A percentile compares a stretch with the other conserved stretches of the same genome.
Conservation (phyloP, 768 basidiomycete species). For the Royoungia palumana region DNA sequence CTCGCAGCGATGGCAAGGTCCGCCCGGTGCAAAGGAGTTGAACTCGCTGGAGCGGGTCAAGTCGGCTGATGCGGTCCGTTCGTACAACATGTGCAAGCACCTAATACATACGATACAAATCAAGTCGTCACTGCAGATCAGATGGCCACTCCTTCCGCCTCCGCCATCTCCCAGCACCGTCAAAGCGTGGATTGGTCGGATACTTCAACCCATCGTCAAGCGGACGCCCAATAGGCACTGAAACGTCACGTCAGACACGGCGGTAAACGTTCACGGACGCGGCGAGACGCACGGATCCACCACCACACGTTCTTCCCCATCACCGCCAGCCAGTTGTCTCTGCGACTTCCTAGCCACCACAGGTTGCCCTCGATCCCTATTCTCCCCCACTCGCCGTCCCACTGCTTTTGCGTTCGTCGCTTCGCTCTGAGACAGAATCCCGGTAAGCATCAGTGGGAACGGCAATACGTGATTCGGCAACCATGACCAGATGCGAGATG, state of each 20-base stretch:
- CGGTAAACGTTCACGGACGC: not conserved
- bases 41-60: no score
- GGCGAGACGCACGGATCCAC: slow-evolving; percentile 72
- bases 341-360: slow-evolving; percentile 73
- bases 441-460: not conserved
- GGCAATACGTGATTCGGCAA: not conserved
- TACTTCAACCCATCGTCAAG: slow-evolving; percentile 60
- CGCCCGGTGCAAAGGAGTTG: slow-evolving; percentile 7
- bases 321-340: slow-evolving; percentile 70
- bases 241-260: not conserved
- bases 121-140: slow-evolving; percentile 47
- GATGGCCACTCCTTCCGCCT: slow-evolving; percentile 69
- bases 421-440: slow-evolving; percentile 43
- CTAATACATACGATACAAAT: not conserved
- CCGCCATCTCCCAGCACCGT: slow-evolving; percentile 61
- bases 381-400: slow-evolving; percentile 82
- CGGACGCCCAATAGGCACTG: slow-evolving; percentile 51
- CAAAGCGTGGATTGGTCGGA: slow-evolving; percentile 71
- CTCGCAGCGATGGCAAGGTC: slow-evolving; percentile 12
- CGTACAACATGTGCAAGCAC: no score
- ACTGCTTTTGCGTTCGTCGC: slow-evolving; percentile 42
- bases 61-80: no score
- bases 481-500: no score
- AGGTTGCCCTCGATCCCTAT: slow-evolving; percentile 74
- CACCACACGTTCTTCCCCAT: slow-evolving; percentile 70